Conservation (phyloP, 2,329 filamentous ascomycete genomes). For the Periconia macrospinosa region DNA sequence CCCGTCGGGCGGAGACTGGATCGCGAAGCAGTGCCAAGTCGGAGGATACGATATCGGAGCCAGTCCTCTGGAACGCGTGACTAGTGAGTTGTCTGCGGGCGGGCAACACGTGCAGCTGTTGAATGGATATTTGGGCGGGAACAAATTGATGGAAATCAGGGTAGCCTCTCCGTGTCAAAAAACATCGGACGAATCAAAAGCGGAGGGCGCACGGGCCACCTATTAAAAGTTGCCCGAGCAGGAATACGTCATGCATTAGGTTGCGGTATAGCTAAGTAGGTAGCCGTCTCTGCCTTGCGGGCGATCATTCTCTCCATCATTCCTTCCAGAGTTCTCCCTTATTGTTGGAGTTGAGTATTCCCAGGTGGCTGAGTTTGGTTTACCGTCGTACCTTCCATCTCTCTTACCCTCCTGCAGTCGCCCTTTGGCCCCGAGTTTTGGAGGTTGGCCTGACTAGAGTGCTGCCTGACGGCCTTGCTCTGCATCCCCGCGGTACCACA, state of each 20-base stretch:
- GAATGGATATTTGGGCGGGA: too few species aligned
- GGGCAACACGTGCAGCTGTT: too few species aligned
- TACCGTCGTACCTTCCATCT: not conserved
- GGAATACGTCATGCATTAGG: conserved; percentile 38
- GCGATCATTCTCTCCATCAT: conserved; percentile 23
- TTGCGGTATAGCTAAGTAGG: conserved; percentile 16
- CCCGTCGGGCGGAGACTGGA: too few species aligned
- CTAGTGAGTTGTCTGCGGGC: too few species aligned
- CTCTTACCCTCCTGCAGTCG: conserved; percentile 17
- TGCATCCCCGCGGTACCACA: too few species aligned
- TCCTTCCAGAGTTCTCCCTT: not conserved
- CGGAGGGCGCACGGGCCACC: conserved; percentile 19
- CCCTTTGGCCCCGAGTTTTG: conserved; percentile 1
- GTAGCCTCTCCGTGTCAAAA: conserved; percentile 4
- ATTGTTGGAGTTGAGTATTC: not conserved
- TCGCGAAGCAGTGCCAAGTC: too few species aligned
- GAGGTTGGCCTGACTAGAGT: not conserved
- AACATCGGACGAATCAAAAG: conserved; percentile 23
- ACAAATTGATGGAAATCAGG: not conserved
- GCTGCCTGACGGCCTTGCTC: too few species aligned
- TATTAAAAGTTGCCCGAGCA: conserved; percentile 5
- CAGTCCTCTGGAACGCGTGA: too few species aligned
- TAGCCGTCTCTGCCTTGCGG: conserved; percentile 37
- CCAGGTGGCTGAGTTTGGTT: not conserved
- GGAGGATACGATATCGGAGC: too few species aligned